These are phyloP conservation scores for Alternaria incomplexa DNA, from an alignment of 2,329 filamentous ascomycete species.

Conservation along the genomic window DNA sequence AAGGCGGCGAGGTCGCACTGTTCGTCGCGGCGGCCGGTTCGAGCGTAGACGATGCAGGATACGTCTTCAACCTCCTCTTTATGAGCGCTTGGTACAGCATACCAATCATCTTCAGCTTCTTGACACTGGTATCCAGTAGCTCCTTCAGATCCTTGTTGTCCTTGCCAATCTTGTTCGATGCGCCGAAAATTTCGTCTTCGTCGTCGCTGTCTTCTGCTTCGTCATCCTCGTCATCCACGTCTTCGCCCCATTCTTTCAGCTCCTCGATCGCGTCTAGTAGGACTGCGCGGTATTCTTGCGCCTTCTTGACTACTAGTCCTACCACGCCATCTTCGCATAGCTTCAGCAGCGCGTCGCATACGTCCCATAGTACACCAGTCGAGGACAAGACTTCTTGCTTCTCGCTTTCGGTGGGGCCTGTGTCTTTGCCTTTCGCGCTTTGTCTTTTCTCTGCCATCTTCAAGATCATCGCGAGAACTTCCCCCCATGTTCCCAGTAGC, in stretches of 20 bases:
- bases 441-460: slow-evolving; percentile 61
- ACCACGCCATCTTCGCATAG: slow-evolving; percentile 71
- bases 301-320: slow-evolving; percentile 73
- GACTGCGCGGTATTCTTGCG: slow-evolving; percentile 74
- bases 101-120: slow-evolving; percentile 69
- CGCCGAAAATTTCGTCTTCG: slow-evolving; percentile 72
- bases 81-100: slow-evolving; percentile 72
- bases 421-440: slow-evolving; percentile 26
- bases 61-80: slow-evolving; percentile 71
- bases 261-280: slow-evolving; percentile 85
- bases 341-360: slow-evolving; percentile 74
- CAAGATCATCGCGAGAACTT: slow-evolving; percentile 66
- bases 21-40: slow-evolving; percentile 10
- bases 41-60: slow-evolving; percentile 43
- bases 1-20: slow-evolving; percentile 14
- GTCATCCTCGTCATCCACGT: slow-evolving; percentile 67
- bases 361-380: slow-evolving; percentile 82
- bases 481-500: slow-evolving; percentile 67
- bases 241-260: slow-evolving; percentile 85
- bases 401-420: slow-evolving; percentile 30
- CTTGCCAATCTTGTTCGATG: slow-evolving; percentile 62
- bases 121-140: slow-evolving; percentile 69
- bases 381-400: slow-evolving; percentile 60
- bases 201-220: slow-evolving; percentile 52
- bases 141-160: slow-evolving; percentile 70